Base-by-base conservation (phyloP, 2,329 filamentous ascomycete species). In the Aspergillus sp. region DNA sequence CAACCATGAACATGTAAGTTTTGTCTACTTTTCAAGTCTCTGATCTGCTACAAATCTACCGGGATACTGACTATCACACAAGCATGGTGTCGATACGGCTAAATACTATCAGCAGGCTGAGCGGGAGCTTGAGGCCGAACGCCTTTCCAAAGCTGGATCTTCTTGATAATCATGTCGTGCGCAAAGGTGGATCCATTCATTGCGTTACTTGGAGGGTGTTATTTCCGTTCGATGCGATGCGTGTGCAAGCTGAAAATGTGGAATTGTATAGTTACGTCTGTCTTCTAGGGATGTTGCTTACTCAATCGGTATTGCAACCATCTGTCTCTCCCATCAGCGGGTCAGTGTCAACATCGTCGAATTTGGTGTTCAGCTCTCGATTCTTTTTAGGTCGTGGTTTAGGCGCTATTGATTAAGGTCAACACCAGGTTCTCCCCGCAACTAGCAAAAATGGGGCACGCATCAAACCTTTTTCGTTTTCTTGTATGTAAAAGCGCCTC, bases 61-160 rank as follows among this genome's bases (percentile, higher is more conserved):
- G 53, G 34, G 54, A 56, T 53, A 45, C 58, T 70, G 56, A 68
- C 58, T 53, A 51, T 20, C 39, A 27, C 39, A 46, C 45, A 58
- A 96, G 84, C 95, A 99, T 75, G 95, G 95, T 67, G 90, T 99
- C 58, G 95, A 99, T 75, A 99, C 95, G 33, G 92, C 93, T 64
- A 99, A 99, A 81, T 99, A 99, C 81, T 99, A 96, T 78, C 88
- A 89, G 74, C 91, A 96, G 76, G 95, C 95, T 7, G 95, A 99
- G 82, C 83, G 88, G 75, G 95, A 99, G 77, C 79, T 99, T 69
- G 95, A 96, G 79, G 88, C 87, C 40, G 92, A 96, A 81, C 80
- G 79, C 59, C 67, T 73, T 60, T 71, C 67, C 52, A 73, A 72
- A 30, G 17, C 47, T 59, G 66, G 62, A 58, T 59, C 59, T 48